Evolutionary conservation across 2,329 filamentous ascomycete genomes (phyloP).

Genomic region (Fusarium oxysporum): DNA sequence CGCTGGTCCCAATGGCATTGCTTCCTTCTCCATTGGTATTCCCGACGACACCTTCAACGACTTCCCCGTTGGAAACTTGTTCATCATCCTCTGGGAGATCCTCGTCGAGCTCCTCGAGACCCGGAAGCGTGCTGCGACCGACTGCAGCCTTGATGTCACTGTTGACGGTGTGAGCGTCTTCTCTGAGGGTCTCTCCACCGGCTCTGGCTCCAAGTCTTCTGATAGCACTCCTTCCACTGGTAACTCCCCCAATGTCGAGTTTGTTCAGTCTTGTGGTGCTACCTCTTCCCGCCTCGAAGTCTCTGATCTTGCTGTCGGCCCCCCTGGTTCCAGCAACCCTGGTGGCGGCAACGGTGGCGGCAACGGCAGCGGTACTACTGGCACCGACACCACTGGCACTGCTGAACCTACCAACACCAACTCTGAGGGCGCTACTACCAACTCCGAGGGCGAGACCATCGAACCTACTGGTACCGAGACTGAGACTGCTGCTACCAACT

Average conservation of each 20-base stretch:
- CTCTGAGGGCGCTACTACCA: neutral
- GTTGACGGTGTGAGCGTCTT: neutral
- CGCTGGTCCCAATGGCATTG: neutral
- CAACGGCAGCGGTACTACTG: neutral
- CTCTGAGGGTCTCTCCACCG: neutral
- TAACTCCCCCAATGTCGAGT: neutral
- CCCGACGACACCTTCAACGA: accelerated
- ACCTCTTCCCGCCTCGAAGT: neutral
- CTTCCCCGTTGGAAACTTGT: neutral
- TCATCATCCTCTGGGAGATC: conserved; percentile 5
- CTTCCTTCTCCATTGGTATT: conserved; percentile 4
- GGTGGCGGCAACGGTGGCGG: neutral
- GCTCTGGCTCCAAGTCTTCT: accelerated
- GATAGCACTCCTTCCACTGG: accelerated
- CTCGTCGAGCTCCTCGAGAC: neutral
- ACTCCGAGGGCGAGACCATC: neutral
- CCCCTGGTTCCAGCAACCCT: neutral
- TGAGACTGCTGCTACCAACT: neutral
- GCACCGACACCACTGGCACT: conserved; percentile 51
- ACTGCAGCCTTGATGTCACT: conserved; percentile 1
- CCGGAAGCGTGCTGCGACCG: conserved; percentile 16
- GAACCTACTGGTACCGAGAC: neutral
- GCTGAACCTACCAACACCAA: neutral
- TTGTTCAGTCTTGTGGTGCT: conserved; percentile 24
- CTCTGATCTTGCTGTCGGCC: conserved; percentile 6